Base-by-base conservation (phyloP, 495 filamentous ascomycete genomes). In the Podospora australis region DNA sequence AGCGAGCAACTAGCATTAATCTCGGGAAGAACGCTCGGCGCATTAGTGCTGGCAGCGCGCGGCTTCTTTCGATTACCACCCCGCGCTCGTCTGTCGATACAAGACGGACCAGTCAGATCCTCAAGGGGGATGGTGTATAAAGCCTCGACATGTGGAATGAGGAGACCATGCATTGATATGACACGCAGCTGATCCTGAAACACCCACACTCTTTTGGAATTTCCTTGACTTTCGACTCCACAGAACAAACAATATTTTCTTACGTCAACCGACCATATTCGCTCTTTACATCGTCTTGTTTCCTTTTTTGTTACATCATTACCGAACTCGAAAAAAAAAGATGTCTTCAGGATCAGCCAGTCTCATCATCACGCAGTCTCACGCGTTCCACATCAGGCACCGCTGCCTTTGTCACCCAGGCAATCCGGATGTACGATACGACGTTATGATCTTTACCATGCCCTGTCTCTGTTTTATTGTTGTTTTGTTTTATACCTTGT, bases 11-110 rank as follows among this genome's bases (percentile, higher is more conserved):
- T 8, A 85, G 84, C 56, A 64, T 86, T 35, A 77, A 82, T 49
- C 68, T 81, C 44, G 80, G 75, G 24, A 78, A 75, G 52, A 67
- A 74, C 3, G 75, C 64, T 16, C 69, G 84, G n/a, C 82, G 81
- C 39, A 79, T 87, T 54, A 88, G 83, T 48, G 83, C 83, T 16
- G 86, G 84, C 19, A 87, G 81, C 63, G 83, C 85, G 4, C 81
- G 78, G 58, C 64, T 89, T 10, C 61, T 88, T 28, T 79, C 87
- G 45, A 69, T 87, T 22, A 77, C 75, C 24, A 77, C 75, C 1
- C 72, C 74, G 25, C 68, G 75, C 6, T 58, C 60, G 36, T 76
- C 73, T 9, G 60, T 60, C 16, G 74, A 76, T 49, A 53, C 55
- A 17, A 64, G 58, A 55, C 60, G 56, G 26, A 58, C 60, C 20